Evolutionary conservation across 202 grass and related monocot species (phyloP), one percentile per base, ranked within the genome.

Genomic region (Carex sylvatica): DNA sequence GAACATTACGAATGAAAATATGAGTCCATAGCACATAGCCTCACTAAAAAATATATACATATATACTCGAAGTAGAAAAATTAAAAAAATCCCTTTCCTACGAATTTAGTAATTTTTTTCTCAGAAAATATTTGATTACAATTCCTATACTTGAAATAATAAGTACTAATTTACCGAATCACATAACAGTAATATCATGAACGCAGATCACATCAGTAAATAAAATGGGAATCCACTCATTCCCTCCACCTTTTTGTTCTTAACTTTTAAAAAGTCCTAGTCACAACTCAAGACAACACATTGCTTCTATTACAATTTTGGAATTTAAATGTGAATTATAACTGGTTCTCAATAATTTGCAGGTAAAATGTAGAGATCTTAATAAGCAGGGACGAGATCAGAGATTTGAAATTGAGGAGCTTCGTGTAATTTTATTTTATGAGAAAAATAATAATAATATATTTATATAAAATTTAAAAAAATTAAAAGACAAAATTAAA

Each of bases 181-280:
- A 68, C 28, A 87, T 56, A 85, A 83, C 62, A 84, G 87, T 82
- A 89, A 87, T 70, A 67, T 42, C 83, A 76, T n/a, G 18, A 31
- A 75, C 14, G 30, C 3, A 6, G 49, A 33, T 75, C 47, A 54
- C 71, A 75, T 75, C 49, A 75, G 26, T 31, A 75, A 75, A 75
- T 6, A 75, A 31, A 55, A 75, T 31, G 47, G 47, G 24, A 75
- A 75, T 75, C 72, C 33, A 31, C 26, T 75, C 6, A 31, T 74
- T 74, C 71, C 71, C 28, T 66, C 30, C 70, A 74, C 49, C 4
- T 18, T 31, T 33, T 33, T 13, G 5, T 15, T 74, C 4, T 74
- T 52, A 54, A 16, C 13, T 31, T 31, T 15, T 18, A 9, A 55
- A 33, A 75, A 55, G 71, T 54, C 46, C 11, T 8, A 19, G 11